Conservation (phyloP, 2,329 filamentous ascomycete genomes). For the Aureobasidium sp. region DNA sequence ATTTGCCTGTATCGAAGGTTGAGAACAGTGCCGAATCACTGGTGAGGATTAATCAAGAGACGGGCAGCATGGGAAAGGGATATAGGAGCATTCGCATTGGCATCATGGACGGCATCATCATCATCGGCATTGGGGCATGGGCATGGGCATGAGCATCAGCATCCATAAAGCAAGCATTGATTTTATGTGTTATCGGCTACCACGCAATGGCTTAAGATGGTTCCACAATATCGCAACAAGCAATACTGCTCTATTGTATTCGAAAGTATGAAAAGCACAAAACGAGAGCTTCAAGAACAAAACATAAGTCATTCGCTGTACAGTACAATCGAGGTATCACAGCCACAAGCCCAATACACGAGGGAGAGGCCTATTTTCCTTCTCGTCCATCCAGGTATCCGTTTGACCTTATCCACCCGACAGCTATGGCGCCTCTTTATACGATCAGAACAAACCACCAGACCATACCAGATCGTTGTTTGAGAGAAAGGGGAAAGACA, state of each 20-base stretch:
- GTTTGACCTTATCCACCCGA: background rate
- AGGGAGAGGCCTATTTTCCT: background rate
- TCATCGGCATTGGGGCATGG: background rate
- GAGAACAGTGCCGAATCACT: background rate
- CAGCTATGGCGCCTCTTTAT: background rate
- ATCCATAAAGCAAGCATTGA: background rate
- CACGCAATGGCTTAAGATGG: background rate
- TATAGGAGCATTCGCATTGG: background rate
- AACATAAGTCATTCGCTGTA: background rate
- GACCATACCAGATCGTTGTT: background rate
- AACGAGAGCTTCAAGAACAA: background rate
- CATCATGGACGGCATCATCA: background rate
- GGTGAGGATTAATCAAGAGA: background rate
- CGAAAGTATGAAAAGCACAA: too few species aligned
- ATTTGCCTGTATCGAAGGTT: too few species aligned
- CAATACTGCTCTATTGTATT: too few species aligned
- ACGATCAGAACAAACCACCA: background rate
- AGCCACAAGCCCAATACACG: background rate
- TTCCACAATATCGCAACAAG: too few species aligned
- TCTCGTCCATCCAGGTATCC: background rate
- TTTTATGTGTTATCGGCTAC: background rate
- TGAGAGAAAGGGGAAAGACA: background rate
- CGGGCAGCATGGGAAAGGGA: background rate
- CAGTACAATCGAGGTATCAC: background rate
- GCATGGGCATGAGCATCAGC: background rate